Conservation (phyloP, 306 rosid species). For the Citrullus colocynthis region DNA sequence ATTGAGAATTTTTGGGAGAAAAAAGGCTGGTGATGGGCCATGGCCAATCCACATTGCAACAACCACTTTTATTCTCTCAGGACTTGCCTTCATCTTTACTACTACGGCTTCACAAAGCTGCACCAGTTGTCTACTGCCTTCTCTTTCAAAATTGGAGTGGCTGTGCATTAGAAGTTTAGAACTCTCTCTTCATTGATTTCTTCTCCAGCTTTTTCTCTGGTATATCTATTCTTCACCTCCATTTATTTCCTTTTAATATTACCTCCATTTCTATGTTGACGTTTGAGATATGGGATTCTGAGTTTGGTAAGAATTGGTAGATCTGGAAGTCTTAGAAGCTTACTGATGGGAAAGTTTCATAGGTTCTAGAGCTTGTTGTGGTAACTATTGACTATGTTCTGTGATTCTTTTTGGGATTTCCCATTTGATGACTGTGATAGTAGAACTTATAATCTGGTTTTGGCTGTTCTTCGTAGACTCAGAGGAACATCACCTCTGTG, state of each 20-base stretch:
- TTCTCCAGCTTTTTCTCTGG: constrained; percentile 29
- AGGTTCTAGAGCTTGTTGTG: background rate
- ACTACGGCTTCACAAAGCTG: constrained; percentile 21
- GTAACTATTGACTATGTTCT: background rate
- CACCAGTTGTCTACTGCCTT: constrained; percentile 3
- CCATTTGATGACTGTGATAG: background rate
- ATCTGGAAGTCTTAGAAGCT: background rate
- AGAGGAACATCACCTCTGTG: background rate
- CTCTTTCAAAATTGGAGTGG: constrained; percentile 22
- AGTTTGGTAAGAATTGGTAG: background rate
- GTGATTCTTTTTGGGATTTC: background rate
- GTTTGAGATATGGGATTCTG: background rate
- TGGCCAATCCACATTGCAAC: constrained; percentile 49
- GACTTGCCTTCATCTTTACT: constrained; percentile 62
- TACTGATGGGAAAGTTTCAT: background rate
- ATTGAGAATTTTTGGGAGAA: constrained; percentile 1
- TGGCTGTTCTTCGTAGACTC: background rate
- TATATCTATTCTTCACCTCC: constrained; percentile 25
- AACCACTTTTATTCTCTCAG: constrained; percentile 50
- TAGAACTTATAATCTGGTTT: background rate
- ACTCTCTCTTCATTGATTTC: constrained; percentile 10
- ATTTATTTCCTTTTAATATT: constrained; percentile 11
- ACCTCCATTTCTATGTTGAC: background rate
- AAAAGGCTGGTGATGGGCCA: constrained; percentile 61
- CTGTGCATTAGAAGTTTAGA: constrained; percentile 12